Evolutionary conservation across 1,139 yeast species (phyloP).

Genomic region (Sporopachydermia cereana): DNA sequence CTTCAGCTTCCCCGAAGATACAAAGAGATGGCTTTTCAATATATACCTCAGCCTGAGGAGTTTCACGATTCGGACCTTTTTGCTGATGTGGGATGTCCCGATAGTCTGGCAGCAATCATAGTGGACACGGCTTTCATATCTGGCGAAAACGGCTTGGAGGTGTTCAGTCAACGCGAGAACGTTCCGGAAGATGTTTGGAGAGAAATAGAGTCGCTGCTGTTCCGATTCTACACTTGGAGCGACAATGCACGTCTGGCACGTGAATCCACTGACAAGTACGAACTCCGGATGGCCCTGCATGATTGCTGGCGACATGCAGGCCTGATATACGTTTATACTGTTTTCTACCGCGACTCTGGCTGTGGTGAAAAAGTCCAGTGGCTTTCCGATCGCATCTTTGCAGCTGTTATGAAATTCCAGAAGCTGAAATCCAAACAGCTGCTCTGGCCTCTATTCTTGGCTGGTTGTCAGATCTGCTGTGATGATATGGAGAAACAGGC

Average conservation of each 20-base stretch:
- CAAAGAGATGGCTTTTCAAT: not conserved
- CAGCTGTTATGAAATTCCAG: not conserved
- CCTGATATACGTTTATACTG: not conserved
- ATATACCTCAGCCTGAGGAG: not conserved
- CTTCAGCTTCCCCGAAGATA: constrained; percentile 2
- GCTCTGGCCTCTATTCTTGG: not conserved
- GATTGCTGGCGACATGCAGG: not conserved
- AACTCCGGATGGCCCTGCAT: not conserved
- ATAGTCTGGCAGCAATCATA: not conserved
- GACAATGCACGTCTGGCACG: not conserved
- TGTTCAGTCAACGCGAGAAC: not conserved
- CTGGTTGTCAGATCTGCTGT: not conserved
- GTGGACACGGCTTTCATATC: not conserved
- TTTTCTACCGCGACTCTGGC: not conserved
- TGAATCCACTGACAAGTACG: not conserved
- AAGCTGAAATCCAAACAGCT: constrained; percentile 3
- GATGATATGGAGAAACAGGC: constrained; percentile 4
- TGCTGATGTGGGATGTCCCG: constrained; percentile 4
- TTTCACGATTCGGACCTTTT: not conserved
- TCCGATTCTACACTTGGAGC: not conserved
- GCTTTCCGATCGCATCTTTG: not conserved
- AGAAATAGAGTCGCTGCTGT: not conserved
- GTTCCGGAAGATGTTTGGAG: not conserved
- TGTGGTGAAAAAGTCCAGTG: not conserved
- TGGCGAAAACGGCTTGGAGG: not conserved